A percentile compares a stretch with the other conserved stretches of the same genome.
These are phyloP conservation scores for barrel medic (Medicago truncatula) DNA, from an alignment of 306 rosid species.

Conservation along the genomic window MtrunA17r5.0-ANR NC_053049.1:35403001-35403500, in stretches of 20 bases:
- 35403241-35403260: conserved; percentile 71
- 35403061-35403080: conserved; percentile 13
- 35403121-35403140: conserved; percentile 15
- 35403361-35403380: conserved; percentile 18
- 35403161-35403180: conserved; percentile 15
- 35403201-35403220: conserved; percentile 76
- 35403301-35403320: conserved; percentile 74
- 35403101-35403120: conserved; percentile 25
- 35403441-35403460: conserved; percentile 64
- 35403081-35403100: conserved; percentile 31
- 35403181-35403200: conserved; percentile 29
- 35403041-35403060: conserved; percentile 25
- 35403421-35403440: conserved; percentile 60
- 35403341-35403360: not conserved
- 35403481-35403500: conserved; percentile 85
- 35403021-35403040: conserved; percentile 1
- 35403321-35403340: conserved; percentile 51
- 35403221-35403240: conserved; percentile 86
- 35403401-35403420: conserved; percentile 62
- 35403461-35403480: conserved; percentile 69
- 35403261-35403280: conserved; percentile 66
- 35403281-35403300: conserved; percentile 85
- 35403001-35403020: conserved; percentile 1
- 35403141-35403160: conserved; percentile 29
- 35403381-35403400: conserved; percentile 9